Percentiles rank a stretch among this genome's conserved stretches.
Conservation (phyloP, 345 rosid species). For the Populus nigra region DNA sequence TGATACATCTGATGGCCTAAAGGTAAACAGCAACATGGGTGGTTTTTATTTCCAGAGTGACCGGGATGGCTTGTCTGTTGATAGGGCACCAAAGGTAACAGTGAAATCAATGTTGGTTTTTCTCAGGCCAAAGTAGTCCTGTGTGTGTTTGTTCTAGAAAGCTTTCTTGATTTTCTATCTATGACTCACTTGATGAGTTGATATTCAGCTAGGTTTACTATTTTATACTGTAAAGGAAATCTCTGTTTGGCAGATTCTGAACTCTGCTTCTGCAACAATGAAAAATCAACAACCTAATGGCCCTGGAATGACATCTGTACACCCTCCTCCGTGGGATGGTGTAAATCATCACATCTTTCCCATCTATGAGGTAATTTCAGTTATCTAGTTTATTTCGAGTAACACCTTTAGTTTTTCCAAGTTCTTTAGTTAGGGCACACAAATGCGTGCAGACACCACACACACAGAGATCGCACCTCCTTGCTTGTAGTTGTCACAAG, state of each 20-base stretch:
- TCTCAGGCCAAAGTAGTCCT: not conserved
- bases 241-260: slow-evolving; percentile 27
- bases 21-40: slow-evolving; percentile 16
- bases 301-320: slow-evolving; percentile 31
- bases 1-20: slow-evolving; percentile 16
- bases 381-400: not conserved
- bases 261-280: slow-evolving; percentile 24
- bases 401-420: not conserved
- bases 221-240: not conserved
- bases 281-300: slow-evolving; percentile 24
- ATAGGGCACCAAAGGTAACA: slow-evolving; percentile 33
- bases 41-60: slow-evolving; percentile 12
- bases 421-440: not conserved
- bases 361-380: slow-evolving; percentile 33
- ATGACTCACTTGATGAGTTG: not conserved
- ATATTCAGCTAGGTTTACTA: not conserved
- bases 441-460: not conserved
- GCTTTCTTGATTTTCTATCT: not conserved
- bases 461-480: not conserved
- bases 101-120: not conserved
- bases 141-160: not conserved
- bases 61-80: slow-evolving; percentile 19
- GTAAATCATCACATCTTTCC: slow-evolving; percentile 41
- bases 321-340: slow-evolving; percentile 34
- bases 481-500: not conserved